These are phyloP conservation scores for Biancaea sappan DNA, from an alignment of 306 rosid genomes.

Conservation along the genomic window DNA sequence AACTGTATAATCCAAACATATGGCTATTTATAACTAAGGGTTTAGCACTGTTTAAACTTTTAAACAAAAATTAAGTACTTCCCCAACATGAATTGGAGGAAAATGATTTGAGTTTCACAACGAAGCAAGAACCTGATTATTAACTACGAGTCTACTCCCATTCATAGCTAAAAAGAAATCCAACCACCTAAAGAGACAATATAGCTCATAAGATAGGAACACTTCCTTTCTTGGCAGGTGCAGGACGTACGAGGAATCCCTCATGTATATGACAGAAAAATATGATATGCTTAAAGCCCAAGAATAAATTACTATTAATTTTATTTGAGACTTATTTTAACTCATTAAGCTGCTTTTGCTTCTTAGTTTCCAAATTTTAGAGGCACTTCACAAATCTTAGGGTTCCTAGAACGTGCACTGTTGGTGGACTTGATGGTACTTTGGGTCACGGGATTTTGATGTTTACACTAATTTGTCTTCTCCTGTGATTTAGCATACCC, in stretches of 20 bases:
- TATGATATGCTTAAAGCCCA: background rate
- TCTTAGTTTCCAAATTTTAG: background rate
- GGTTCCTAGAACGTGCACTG: background rate
- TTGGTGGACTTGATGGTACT: background rate
- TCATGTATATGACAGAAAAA: background rate
- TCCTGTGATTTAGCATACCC: slow-evolving; percentile 1
- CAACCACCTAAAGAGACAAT: slow-evolving; percentile 11
- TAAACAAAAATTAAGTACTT: background rate
- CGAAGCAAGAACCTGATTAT: slow-evolving; percentile 1
- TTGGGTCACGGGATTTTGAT: background rate
- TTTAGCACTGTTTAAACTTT: background rate
- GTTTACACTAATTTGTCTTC: background rate
- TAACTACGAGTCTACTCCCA: background rate
- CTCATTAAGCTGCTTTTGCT: background rate
- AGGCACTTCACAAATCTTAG: background rate
- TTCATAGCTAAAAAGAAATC: slow-evolving; percentile 6
- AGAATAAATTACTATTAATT: background rate
- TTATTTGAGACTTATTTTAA: background rate
- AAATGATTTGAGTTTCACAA: background rate
- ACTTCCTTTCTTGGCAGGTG: background rate
- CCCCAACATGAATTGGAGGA: background rate
- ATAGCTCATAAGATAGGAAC: background rate
- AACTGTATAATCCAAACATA: background rate
- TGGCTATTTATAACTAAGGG: slow-evolving; percentile 14
- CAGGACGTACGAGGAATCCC: background rate